Percentiles rank a stretch among this genome's conserved stretches.
These are phyloP conservation scores for Teratosphaeria zuluensis DNA, from an alignment of 2,329 filamentous ascomycete genomes.

Conservation along the genomic window DNA sequence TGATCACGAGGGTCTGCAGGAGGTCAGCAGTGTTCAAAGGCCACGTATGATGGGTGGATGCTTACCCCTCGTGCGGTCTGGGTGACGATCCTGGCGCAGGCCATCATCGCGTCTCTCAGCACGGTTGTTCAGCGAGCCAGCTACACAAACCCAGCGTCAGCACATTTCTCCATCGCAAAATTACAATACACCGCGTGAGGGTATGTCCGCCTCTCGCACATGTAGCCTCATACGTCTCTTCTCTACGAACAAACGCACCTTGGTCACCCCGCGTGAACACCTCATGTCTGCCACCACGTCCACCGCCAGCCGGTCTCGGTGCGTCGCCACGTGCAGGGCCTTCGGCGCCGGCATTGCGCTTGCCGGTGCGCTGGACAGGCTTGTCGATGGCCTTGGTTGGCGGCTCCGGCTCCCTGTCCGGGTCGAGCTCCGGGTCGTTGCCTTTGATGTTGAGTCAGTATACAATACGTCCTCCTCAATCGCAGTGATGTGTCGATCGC, in stretches of 20 bases:
- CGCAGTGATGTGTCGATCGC: not conserved
- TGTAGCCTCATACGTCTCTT: not conserved
- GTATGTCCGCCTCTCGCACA: not conserved
- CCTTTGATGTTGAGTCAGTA: slow-evolving; percentile 36
- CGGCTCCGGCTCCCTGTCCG: slow-evolving; percentile 64
- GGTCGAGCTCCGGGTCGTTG: slow-evolving; percentile 61
- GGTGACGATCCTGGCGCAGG: slow-evolving; percentile 38
- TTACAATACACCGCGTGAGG: not conserved
- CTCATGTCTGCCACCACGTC: slow-evolving; percentile 45
- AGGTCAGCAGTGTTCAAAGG: slow-evolving; percentile 31
- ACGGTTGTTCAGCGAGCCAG: slow-evolving; percentile 74
- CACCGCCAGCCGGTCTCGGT: slow-evolving; percentile 29
- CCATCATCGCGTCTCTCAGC: slow-evolving; percentile 66
- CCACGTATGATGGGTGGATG: slow-evolving; percentile 15
- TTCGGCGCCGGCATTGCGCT: slow-evolving; percentile 78
- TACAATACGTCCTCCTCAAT: not conserved
- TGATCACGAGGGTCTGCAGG: slow-evolving; percentile 18
- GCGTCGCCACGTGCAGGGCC: slow-evolving; percentile 40
- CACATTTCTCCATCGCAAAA: not conserved
- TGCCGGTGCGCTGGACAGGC: slow-evolving; percentile 63
- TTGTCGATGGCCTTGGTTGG: slow-evolving; percentile 88
- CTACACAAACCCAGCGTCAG: slow-evolving; percentile 23
- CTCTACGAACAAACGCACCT: slow-evolving; percentile 53
- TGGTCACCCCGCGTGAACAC: slow-evolving; percentile 68
- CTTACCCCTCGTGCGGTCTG: slow-evolving; percentile 29